Percentiles rank a stretch among this genome's conserved stretches.
These are phyloP conservation scores for Phytophthora agathidicida DNA, from an alignment of 352 stramenopile genomes.

Conservation along the genomic window DNA sequence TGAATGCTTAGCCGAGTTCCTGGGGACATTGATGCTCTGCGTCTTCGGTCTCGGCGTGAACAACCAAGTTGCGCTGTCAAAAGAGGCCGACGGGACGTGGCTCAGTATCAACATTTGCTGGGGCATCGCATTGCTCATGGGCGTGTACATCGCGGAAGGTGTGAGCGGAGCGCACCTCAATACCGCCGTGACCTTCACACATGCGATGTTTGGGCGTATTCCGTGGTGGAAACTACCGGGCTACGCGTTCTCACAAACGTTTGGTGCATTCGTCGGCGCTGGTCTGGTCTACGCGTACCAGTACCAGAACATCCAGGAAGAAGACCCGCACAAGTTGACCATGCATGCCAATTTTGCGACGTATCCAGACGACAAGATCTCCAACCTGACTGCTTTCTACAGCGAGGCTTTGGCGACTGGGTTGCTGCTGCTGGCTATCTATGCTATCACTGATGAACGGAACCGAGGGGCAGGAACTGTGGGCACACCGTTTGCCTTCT, in stretches of 20 bases:
- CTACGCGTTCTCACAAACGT: constrained; percentile 44
- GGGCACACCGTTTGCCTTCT: constrained; percentile 45
- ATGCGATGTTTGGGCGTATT: constrained; percentile 48
- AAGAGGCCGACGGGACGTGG: constrained; percentile 53
- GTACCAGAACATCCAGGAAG: constrained; percentile 44
- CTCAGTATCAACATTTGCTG: constrained; percentile 72
- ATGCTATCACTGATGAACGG: constrained; percentile 54
- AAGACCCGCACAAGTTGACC: constrained; percentile 45
- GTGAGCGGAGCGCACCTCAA: constrained; percentile 65
- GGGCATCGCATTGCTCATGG: constrained; percentile 64
- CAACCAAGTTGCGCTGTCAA: constrained; percentile 53
- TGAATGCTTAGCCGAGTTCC: constrained; percentile 58
- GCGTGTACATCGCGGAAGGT: constrained; percentile 48
- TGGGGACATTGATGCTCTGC: constrained; percentile 58
- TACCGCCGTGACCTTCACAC: constrained; percentile 56
- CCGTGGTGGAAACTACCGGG: constrained; percentile 52
- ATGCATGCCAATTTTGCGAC: constrained; percentile 52
- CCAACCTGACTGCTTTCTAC: constrained; percentile 53
- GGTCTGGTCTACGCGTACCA: constrained; percentile 51
- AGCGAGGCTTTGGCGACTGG: constrained; percentile 60
- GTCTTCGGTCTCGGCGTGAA: constrained; percentile 60
- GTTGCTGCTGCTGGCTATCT: constrained; percentile 53
- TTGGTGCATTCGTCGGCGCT: constrained; percentile 48
- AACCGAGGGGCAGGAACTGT: constrained; percentile 49
- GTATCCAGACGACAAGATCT: constrained; percentile 47